These are phyloP conservation scores for Mycena amicta DNA, from an alignment of 768 basidiomycete species.

Conservation along the genomic window DNA sequence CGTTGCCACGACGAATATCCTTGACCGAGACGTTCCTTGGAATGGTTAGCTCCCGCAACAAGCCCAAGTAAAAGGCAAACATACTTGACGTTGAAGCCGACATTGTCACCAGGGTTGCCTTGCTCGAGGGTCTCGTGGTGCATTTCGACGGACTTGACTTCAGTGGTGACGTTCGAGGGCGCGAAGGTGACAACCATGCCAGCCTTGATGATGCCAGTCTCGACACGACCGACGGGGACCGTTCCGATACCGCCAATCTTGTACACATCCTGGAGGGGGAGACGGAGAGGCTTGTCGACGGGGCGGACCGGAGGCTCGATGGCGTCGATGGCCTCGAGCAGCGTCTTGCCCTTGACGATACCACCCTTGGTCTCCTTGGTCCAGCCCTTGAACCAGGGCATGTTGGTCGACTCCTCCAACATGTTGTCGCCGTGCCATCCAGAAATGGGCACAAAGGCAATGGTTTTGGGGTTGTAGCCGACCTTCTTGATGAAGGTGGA, in stretches of 20 bases:
- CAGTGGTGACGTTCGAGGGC: constrained; percentile 97
- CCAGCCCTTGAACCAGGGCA: constrained; percentile 99
- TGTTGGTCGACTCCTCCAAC: constrained; percentile 98
- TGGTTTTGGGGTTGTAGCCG: constrained; percentile 98
- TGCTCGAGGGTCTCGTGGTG: constrained; percentile 97
- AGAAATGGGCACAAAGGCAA: constrained; percentile 99
- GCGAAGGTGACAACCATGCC: constrained; percentile 99
- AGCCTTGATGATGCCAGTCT: constrained; percentile 99
- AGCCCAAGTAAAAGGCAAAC: constrained; percentile 30
- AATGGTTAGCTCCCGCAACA: too few species aligned
- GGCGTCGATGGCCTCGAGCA: constrained; percentile 99
- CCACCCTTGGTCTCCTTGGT: constrained; percentile 94
- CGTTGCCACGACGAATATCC: constrained; percentile 99
- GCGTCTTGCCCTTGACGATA: constrained; percentile 96
- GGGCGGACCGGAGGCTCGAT: constrained; percentile 97
- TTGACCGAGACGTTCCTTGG: constrained; percentile 98
- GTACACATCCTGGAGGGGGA: constrained; percentile 99
- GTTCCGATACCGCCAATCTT: constrained; percentile 99
- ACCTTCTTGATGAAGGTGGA: constrained; percentile 99
- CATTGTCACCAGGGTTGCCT: constrained; percentile 98
- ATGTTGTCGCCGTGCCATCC: constrained; percentile 99
- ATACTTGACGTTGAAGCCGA: constrained; percentile 98
- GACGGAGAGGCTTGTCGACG: constrained; percentile 99
- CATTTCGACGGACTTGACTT: constrained; percentile 99
- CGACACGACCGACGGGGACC: constrained; percentile 99